Base-by-base conservation (phyloP, 208 protist species). In the Angomonas ambiguus region DNA sequence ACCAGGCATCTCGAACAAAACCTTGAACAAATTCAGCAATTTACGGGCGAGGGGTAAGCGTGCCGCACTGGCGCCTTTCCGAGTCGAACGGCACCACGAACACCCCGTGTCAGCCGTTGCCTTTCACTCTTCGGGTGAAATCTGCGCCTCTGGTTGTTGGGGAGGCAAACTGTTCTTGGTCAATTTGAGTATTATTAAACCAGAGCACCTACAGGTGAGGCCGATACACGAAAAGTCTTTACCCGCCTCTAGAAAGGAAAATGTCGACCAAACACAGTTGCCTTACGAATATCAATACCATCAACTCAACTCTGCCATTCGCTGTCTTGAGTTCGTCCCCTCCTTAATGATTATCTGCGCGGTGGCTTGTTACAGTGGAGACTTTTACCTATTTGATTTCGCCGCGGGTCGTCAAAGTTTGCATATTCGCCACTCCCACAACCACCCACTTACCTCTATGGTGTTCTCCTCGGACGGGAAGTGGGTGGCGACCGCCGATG, bases 301-400 rank as follows among this genome's bases (percentile, higher is more conserved):
- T 11, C 1, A 5, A 18, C 79, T 77, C 34, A 11, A 30, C 4
- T 65, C 75, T 13, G 76, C 89, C 2, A 80, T 92, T 34, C 83
- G 89, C 3, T 71, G 62, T 24, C 30, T 95, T 30, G 49, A 58
- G 41, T 94, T 94, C 49, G 67, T 72, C 2, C 81, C 74, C 28
- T 87, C 82, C 10, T 68, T 92, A 62, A 79, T 89, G 18, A 69
- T 91, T 13, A 95, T 85, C 11, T 90, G 90, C 71, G 85, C 88
- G 8, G 80, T 83, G 0, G 91, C 79, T 25, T 74, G 76, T 49
- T 82, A 78, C 66, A 72, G 80, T 62, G 88, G 91, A 20, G 34
- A 66, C 11, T 65, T 96, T 25, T 53, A 64, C 11, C 67, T 93
- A 0, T 73, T 91, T 31, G 91, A 96, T 51, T 65, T 79, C 48